Evolutionary conservation across 176 grass and related monocot species (phyloP).

Genomic region (Leersia perrieri): DNA sequence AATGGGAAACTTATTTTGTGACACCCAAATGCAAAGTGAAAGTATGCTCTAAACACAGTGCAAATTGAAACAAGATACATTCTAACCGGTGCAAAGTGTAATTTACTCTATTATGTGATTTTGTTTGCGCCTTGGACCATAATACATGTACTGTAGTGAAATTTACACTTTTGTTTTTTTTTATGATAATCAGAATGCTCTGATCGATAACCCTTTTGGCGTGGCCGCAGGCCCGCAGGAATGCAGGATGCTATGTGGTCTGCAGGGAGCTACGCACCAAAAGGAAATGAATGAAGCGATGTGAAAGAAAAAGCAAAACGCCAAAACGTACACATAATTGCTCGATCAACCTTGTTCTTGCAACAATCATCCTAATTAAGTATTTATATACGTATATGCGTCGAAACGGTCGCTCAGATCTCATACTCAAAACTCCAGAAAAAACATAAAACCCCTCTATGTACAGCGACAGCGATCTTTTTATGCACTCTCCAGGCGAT

Average conservation of each 20-base stretch:
- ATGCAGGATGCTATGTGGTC: neutral
- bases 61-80: too few relatives aligned
- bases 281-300: constrained; percentile 6
- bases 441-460: constrained; percentile 25
- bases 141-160: too few relatives aligned
- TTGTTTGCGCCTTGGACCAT: too few relatives aligned
- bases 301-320: constrained; percentile 22
- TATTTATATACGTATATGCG: neutral
- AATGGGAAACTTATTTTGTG: too few relatives aligned
- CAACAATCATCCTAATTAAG: neutral
- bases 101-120: too few relatives aligned
- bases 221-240: too few relatives aligned
- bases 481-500: neutral
- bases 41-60: too few relatives aligned
- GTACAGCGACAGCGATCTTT: constrained; percentile 41
- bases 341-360: neutral
- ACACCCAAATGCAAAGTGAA: too few relatives aligned
- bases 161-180: too few relatives aligned
- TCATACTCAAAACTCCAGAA: constrained; percentile 14
- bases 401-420: neutral
- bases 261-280: neutral
- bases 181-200: too few relatives aligned
- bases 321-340: constrained; percentile 15
- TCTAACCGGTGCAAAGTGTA: too few relatives aligned
- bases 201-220: too few relatives aligned